phyloP scores from a whole-genome alignment of 345 rosid species.

The Hypericum androsaemum region DNA sequence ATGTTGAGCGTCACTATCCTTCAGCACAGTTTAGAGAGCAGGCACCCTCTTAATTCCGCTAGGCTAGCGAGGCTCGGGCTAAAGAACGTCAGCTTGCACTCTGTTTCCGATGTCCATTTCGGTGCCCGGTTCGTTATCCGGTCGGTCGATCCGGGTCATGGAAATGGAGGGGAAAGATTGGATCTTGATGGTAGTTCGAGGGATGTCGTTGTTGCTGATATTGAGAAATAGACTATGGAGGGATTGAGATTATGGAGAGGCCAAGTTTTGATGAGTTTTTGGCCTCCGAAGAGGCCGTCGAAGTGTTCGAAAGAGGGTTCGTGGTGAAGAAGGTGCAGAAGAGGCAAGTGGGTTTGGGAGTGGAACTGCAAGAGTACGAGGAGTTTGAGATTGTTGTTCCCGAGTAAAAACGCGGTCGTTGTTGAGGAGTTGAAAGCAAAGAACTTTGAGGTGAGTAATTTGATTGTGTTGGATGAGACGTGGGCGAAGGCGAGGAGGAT shows the following conservation, averaged over 20 bases:
- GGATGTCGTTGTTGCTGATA: constrained; percentile 32
- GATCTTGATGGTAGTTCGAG: constrained; percentile 28
- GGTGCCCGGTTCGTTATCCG: constrained; percentile 44
- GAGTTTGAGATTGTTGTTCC: too few species aligned
- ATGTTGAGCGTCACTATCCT: too few species aligned
- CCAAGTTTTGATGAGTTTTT: too few species aligned
- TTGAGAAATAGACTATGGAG: too few species aligned
- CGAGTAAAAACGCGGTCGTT: constrained; percentile 40
- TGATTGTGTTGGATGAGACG: constrained; percentile 82
- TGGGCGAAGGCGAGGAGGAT: constrained; percentile 70
- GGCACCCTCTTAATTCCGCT: constrained; percentile 71
- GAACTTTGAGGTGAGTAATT: constrained; percentile 39
- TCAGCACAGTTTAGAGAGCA: too few species aligned
- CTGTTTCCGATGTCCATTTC: too few species aligned
- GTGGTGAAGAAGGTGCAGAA: constrained; percentile 37
- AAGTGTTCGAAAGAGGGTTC: constrained; percentile 51
- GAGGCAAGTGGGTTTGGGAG: constrained; percentile 6
- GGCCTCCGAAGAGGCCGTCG: too few species aligned
- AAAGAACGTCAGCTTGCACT: too few species aligned
- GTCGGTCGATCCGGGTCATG: constrained; percentile 17
- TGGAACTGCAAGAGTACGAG: too few species aligned
- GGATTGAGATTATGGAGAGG: too few species aligned
- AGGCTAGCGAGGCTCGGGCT: constrained; percentile 70
- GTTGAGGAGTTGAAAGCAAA: constrained; percentile 35
- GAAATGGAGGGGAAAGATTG: constrained; percentile 10